Evolutionary conservation across 805 yeast genomes (phyloP).

Genomic region (Tetrapisispora fleetii): DNA sequence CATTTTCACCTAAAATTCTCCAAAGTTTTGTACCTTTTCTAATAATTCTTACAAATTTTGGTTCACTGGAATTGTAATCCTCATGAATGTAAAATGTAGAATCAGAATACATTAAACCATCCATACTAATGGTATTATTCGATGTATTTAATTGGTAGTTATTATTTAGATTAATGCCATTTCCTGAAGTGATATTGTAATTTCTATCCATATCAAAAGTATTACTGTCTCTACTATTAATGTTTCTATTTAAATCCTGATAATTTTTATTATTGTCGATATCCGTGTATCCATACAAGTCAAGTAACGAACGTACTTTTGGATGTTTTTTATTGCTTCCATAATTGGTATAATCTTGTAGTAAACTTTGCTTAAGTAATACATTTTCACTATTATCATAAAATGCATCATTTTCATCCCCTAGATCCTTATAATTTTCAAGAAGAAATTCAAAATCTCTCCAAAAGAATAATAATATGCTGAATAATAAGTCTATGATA

Average conservation of each 20-base stretch:
- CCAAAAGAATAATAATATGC: conserved; percentile 19
- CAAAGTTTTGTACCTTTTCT: conserved; percentile 7
- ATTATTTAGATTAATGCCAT: not conserved
- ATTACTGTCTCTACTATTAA: not conserved
- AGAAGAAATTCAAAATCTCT: conserved; percentile 10
- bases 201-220: not conserved
- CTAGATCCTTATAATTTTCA: not conserved
- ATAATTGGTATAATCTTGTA: not conserved
- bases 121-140: not conserved
- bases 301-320: not conserved
- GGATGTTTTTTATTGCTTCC: not conserved
- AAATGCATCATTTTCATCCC: not conserved
- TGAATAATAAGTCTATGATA: conserved; percentile 11
- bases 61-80: not conserved
- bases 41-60: not conserved
- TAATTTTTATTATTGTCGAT: not conserved
- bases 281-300: not conserved
- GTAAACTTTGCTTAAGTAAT: not conserved
- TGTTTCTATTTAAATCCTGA: not conserved
- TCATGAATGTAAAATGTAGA: not conserved
- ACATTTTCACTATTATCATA: not conserved
- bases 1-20: conserved; percentile 11
- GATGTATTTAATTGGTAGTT: not conserved
- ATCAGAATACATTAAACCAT: not conserved
- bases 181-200: not conserved